Base-by-base conservation (phyloP, 2,329 filamentous ascomycete species). In the Beauveria sp. region DNA sequence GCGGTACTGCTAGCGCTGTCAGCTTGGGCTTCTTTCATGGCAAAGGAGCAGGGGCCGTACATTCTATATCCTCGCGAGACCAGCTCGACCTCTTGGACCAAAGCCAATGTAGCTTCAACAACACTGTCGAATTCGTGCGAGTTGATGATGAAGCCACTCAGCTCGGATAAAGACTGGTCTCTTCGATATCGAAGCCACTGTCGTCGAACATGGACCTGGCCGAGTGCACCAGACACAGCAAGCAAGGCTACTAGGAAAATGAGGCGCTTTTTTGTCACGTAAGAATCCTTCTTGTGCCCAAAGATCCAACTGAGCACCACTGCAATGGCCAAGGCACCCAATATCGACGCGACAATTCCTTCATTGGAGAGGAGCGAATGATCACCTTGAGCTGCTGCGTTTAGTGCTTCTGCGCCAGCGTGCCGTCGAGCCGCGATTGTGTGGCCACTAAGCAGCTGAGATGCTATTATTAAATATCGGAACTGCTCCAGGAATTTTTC, bases 11-110 rank as follows among this genome's bases (percentile, higher is more conserved):
- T 63, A 62, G 24, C 40, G 53, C 68, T 59, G 62, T 69, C 55
- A 69, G 53, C 26, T 63, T 62, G 26, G 16, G 10, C 59, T 24
- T 24, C 58, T 64, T 10, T 3, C 3, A 14, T 34, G 7, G 43
- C 26, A 20, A 50, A 14, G 22, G 55, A 64, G 62, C 22, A 54
- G 77, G 86, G 73, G 7, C 3, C 58, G 37, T 75, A 91, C 86
- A 96, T 80, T 75, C 90, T 83, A 73, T 96, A 97, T 24, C 92
- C 92, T 67, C 92, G 85, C 34, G 92, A 96, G 28, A 97, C 92
- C 37, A 97, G 81, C 76, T 97, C 92, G n/a, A 97, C 92, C 75
- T 97, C 92, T 72, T 96, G 92, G 64, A 97, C 88, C 63, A 96
- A 82, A 43, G 89, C 86, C 60, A 96, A 79, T 2, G 90, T 89